Evolutionary conservation across 2,329 filamentous ascomycete species (phyloP).

Genomic region (Rutstroemia sp.): DNA sequence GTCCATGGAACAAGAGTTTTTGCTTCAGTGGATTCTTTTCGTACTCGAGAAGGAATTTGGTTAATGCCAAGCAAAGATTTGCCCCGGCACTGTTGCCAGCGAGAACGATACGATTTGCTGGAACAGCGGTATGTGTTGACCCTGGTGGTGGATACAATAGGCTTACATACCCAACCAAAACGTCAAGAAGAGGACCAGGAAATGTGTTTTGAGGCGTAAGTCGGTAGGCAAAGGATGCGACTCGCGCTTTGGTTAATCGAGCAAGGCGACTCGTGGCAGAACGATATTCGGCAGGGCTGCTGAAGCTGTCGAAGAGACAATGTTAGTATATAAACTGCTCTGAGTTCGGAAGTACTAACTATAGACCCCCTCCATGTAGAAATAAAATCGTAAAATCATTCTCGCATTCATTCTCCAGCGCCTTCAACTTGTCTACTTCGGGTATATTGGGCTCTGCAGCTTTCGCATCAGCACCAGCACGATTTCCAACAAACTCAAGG

Average conservation of each 20-base stretch:
- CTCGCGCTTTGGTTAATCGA: slow-evolving; percentile 57
- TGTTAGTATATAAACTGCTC: not conserved
- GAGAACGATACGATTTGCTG: slow-evolving; percentile 60
- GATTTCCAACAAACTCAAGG: not conserved
- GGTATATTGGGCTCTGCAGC: not conserved
- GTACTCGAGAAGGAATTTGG: slow-evolving; percentile 63
- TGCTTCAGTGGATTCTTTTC: slow-evolving; percentile 38
- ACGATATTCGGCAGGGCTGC: slow-evolving; percentile 31
- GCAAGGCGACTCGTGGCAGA: slow-evolving; percentile 51
- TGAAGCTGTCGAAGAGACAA: not conserved
- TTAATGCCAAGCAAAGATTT: slow-evolving; percentile 59
- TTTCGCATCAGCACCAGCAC: not conserved
- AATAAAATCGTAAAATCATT: not conserved
- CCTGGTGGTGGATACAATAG: slow-evolving; percentile 60
- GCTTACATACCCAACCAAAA: slow-evolving; percentile 60
- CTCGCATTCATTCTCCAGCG: not conserved
- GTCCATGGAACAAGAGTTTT: slow-evolving; percentile 50
- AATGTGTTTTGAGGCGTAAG: slow-evolving; percentile 69
- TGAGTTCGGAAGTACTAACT: not conserved
- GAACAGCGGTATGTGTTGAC: slow-evolving; percentile 58
- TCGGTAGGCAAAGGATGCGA: slow-evolving; percentile 60
- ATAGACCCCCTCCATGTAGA: not conserved
- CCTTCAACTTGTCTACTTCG: not conserved
- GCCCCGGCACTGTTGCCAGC: slow-evolving; percentile 68
- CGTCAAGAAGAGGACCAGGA: slow-evolving; percentile 66